Percentiles rank a stretch among this genome's conserved stretches.
Evolutionary conservation across 805 yeast species (phyloP).

Genomic region (Nakazawaea ishiwadae): DNA sequence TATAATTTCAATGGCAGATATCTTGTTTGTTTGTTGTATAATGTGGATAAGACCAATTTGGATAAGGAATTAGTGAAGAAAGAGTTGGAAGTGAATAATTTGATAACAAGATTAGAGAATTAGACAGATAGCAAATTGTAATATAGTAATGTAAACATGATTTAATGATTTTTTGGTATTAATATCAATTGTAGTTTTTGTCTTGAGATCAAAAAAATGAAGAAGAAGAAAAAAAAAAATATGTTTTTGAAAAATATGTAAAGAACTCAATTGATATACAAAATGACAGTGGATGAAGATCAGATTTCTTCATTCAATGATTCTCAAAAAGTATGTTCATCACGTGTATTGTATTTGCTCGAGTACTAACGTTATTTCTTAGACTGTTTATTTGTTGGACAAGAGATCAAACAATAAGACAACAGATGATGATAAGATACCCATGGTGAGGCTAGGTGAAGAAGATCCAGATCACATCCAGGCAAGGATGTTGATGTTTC

Average conservation of each 20-base stretch:
- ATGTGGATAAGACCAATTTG: constrained; percentile 34
- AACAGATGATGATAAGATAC: constrained; percentile 22
- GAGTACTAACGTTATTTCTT: no score
- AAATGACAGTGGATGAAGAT: constrained; percentile 6
- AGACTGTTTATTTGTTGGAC: constrained; percentile 13
- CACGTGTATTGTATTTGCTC: no score
- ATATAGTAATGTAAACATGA: no score
- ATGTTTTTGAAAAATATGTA: no score
- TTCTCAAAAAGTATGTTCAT: constrained; percentile 23
- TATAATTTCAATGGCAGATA: constrained; percentile 56
- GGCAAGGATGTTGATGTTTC: constrained; percentile 37
- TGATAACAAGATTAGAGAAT: no score
- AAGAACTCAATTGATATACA: no score
- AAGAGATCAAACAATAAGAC: constrained; percentile 8
- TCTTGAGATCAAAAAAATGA: no score
- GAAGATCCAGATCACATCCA: constrained; percentile 34
- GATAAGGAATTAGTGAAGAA: constrained; percentile 14
- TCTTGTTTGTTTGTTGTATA: constrained; percentile 45
- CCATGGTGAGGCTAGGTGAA: constrained; percentile 39
- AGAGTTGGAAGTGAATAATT: constrained; percentile 16
- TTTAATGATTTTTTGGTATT: no score
- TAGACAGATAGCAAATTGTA: no score
- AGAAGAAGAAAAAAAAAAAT: background rate
- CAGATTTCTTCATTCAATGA: background rate
- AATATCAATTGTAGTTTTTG: no score